Conservation (phyloP, 164 flowering plant genomes). For the Berberis vulgaris region DNA sequence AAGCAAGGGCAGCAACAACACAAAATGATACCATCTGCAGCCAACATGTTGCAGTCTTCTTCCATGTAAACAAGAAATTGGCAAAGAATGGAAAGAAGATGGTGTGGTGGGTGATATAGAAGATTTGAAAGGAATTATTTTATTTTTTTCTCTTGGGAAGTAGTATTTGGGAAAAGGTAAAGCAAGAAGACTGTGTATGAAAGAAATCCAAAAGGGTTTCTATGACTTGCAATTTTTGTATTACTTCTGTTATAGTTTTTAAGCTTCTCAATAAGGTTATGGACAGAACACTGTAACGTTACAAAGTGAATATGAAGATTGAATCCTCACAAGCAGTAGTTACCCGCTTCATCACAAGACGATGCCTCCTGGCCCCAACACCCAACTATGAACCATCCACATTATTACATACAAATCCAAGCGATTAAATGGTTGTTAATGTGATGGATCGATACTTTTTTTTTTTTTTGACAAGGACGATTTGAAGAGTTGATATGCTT, state of each 20-base stretch:
- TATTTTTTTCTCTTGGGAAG: conserved; percentile 20
- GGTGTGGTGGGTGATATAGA: conserved; percentile 6
- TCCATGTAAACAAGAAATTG: conserved; percentile 22
- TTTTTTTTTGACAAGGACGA: no score
- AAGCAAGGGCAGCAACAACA: conserved; percentile 74
- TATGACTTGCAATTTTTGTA: conserved; percentile 4
- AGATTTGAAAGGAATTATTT: conserved; percentile 15
- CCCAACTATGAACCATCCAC: no score
- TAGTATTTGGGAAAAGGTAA: conserved; percentile 27
- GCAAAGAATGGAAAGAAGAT: conserved; percentile 3
- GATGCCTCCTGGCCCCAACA: no score
- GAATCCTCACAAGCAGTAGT: no score
- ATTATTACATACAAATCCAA: no score
- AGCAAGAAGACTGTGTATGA: conserved; percentile 23
- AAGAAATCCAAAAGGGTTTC: conserved; percentile 6
- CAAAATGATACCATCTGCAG: conserved; percentile 58
- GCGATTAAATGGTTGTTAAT: no score
- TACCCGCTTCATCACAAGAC: no score
- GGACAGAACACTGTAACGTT: no score
- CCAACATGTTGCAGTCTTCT: conserved; percentile 50
- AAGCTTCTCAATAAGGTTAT: no score
- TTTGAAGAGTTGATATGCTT: no score
- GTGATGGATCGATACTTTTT: no score
- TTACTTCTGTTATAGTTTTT: background rate
- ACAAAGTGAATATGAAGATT: no score